Conservation (phyloP, 2,329 filamentous ascomycete genomes). For the Epichloe hybrida region DNA sequence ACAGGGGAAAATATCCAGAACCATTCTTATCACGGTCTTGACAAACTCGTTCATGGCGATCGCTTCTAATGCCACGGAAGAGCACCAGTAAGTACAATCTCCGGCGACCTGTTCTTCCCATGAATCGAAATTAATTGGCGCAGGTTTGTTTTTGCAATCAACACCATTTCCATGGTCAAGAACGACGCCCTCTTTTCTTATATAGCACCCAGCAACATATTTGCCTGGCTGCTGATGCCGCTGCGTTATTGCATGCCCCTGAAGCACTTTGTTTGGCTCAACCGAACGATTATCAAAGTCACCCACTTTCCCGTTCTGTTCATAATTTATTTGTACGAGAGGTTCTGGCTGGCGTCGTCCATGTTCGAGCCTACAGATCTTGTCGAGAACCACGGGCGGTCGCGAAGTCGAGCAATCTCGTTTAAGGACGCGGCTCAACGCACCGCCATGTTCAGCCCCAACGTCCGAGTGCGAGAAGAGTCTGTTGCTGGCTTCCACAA, state of each 20-base stretch:
- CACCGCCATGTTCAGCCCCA: slow-evolving; percentile 59
- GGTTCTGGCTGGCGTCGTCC: slow-evolving; percentile 57
- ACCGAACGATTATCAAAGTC: slow-evolving; percentile 80
- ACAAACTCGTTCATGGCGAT: slow-evolving; percentile 95
- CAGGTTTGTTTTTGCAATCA: slow-evolving; percentile 83
- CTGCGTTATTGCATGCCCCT: slow-evolving; percentile 70
- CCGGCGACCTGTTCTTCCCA: background rate
- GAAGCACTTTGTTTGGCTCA: slow-evolving; percentile 68
- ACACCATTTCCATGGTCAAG: slow-evolving; percentile 95
- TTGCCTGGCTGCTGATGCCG: slow-evolving; percentile 81
- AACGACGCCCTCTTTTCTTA: slow-evolving; percentile 95
- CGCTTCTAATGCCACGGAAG: slow-evolving; percentile 83
- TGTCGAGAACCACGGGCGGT: slow-evolving; percentile 53
- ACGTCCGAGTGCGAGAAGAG: slow-evolving; percentile 61
- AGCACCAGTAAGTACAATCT: slow-evolving; percentile 49
- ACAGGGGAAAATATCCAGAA: slow-evolving; percentile 30
- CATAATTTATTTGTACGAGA: slow-evolving; percentile 78
- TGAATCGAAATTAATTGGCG: slow-evolving; percentile 6
- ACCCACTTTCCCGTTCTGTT: slow-evolving; percentile 84
- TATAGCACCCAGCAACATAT: slow-evolving; percentile 77
- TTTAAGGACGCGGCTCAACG: slow-evolving; percentile 42
- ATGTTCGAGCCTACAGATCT: slow-evolving; percentile 77
- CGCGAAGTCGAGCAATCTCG: slow-evolving; percentile 36
- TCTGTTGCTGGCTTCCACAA: slow-evolving; percentile 83
- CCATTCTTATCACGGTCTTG: slow-evolving; percentile 87